Evolutionary conservation across 1,284 basidiomycete genomes (phyloP), one percentile per base, ranked within the genome.

Genomic region (Pterula multifida): DNA sequence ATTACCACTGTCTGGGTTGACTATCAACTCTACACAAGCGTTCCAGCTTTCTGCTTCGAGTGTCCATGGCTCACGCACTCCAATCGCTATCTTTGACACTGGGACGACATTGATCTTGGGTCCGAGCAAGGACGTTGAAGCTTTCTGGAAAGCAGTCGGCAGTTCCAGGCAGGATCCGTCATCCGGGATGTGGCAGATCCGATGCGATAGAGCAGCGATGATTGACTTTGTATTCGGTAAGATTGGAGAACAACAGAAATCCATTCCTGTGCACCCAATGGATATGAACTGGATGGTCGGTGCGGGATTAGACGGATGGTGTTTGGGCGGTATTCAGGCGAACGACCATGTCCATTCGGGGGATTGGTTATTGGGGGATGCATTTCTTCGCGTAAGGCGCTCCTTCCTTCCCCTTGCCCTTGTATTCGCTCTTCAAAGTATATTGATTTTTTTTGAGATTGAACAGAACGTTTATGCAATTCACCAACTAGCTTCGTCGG

Each of bases 281-380:
- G 78, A 81, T 57, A 57, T 78, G 51, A 73, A 65, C 53, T 79
- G 75, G 76, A 63, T 63, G 28, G 67, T 68, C 50, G 68, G 66
- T 26, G 61, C 58, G 26, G 57, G 59, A 26, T 59, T 58, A 13
- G 67, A 66, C 26, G 71, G 65, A 3, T 80, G 75, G 77, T 80
- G 79, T 61, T 63, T 71, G 55, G 77, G 75, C 19, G 78, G 78
- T 28, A 61, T 81, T 23, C 79, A 81, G 54, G 66, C 68, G 26
- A 79, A 75, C 51, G 73, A 80, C 55, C 61, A 79, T 71, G 72
- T 81, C 35, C 70, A 70, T 55, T 73, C 74, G n/a, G 76, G 74
- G 2, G 79, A 81, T 60, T 81, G 79, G 79, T 65, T 81, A 15
- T 65, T 79, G 19, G 78, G 78, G 13, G 76, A 76, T 53, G 66